Percentiles rank a stretch among this genome's conserved stretches.
phyloP scores from a whole-genome alignment of 2,329 filamentous ascomycete species.

The Coleophoma crateriformis region DNA sequence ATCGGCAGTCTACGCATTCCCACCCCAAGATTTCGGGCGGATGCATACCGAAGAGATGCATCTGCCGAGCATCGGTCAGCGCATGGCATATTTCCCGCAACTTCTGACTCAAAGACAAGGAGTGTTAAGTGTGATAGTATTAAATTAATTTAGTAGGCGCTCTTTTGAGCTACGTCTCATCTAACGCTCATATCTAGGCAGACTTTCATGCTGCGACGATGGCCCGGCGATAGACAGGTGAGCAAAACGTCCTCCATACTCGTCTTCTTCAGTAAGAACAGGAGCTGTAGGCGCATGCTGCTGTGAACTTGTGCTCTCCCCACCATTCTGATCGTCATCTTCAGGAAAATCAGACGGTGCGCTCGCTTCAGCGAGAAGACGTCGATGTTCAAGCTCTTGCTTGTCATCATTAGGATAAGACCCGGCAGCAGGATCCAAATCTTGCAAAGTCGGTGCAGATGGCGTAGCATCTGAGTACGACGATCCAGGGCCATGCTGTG shows the following conservation, averaged over 20 bases:
- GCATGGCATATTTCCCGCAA: too few species aligned
- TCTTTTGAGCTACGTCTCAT: slow-evolving; percentile 1
- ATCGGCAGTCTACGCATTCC: too few species aligned
- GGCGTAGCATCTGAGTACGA: background rate
- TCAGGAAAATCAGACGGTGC: slow-evolving; percentile 46
- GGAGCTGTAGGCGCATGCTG: slow-evolving; percentile 50
- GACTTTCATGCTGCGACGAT: slow-evolving; percentile 12
- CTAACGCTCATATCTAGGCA: slow-evolving; percentile 26
- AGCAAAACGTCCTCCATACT: slow-evolving; percentile 30
- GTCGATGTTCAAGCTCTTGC: slow-evolving; percentile 56
- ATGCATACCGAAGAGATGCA: too few species aligned
- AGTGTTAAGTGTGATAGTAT: too few species aligned
- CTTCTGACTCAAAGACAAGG: too few species aligned
- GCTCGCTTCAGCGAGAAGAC: slow-evolving; percentile 46
- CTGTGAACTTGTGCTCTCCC: slow-evolving; percentile 19
- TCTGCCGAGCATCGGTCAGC: too few species aligned
- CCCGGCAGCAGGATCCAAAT: slow-evolving; percentile 13
- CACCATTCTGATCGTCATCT: slow-evolving; percentile 32
- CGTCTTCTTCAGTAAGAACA: slow-evolving; percentile 48
- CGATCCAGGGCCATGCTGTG: slow-evolving; percentile 1
- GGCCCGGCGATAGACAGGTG: slow-evolving; percentile 7
- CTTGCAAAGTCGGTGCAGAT: slow-evolving; percentile 16
- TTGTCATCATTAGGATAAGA: slow-evolving; percentile 55
- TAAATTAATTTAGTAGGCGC: background rate
- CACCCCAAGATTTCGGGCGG: too few species aligned